phyloP scores from a whole-genome alignment of 1,284 basidiomycete species.

The Irpex rosettiformis region DNA sequence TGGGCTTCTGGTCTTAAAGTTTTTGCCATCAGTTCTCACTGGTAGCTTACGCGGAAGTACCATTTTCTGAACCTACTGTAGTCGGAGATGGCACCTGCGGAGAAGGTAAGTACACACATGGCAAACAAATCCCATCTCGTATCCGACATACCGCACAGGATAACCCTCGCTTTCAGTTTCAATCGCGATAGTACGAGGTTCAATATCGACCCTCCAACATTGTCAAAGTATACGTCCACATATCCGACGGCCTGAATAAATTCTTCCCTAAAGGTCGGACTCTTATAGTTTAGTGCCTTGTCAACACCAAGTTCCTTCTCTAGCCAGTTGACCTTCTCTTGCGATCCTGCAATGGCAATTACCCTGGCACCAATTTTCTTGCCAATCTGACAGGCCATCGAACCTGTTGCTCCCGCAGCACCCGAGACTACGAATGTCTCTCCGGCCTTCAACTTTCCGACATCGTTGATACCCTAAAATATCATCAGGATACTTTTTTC shows the following conservation, averaged over 20 bases:
- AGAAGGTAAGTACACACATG: background rate
- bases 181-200: slow-evolving; percentile 72
- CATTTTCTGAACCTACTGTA: slow-evolving; percentile 50
- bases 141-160: slow-evolving; percentile 59
- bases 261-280: slow-evolving; percentile 63
- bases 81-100: slow-evolving; percentile 71
- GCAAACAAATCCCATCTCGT: background rate
- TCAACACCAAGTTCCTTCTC: slow-evolving; percentile 80
- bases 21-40: background rate
- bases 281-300: slow-evolving; percentile 86
- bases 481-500: background rate
- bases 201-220: slow-evolving; percentile 83
- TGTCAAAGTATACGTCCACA: slow-evolving; percentile 84
- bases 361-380: slow-evolving; percentile 76
- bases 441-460: slow-evolving; percentile 76
- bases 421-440: slow-evolving; percentile 86
- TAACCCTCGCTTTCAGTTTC: slow-evolving; percentile 75
- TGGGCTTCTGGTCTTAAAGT: slow-evolving; percentile 51
- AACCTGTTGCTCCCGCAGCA: slow-evolving; percentile 85
- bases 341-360: slow-evolving; percentile 76
- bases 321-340: slow-evolving; percentile 84
- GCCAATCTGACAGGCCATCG: slow-evolving; percentile 74
- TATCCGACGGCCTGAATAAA: slow-evolving; percentile 60
- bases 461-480: slow-evolving; percentile 74
- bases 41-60: background rate